Evolutionary conservation across 2,329 filamentous ascomycete genomes (phyloP).

Genomic region (Phialophora macrospora): DNA sequence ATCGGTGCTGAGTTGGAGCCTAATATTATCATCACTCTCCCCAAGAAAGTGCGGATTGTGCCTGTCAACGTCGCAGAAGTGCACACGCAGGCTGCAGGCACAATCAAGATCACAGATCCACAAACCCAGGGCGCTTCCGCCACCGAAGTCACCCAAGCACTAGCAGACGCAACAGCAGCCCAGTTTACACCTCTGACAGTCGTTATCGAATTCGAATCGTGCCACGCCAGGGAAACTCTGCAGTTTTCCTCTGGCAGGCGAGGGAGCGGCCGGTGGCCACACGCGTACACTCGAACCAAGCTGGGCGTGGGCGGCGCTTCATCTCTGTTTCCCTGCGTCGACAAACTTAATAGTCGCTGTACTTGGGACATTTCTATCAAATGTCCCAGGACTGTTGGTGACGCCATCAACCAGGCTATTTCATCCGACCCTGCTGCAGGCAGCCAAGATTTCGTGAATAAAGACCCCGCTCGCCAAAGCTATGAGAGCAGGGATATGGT

Average conservation of each 20-base stretch:
- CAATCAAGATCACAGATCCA: conserved; percentile 48
- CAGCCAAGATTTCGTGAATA: conserved; percentile 15
- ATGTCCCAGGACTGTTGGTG: conserved; percentile 82
- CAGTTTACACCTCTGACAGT: conserved; percentile 66
- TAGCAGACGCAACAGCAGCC: conserved; percentile 48
- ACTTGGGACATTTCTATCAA: conserved; percentile 89
- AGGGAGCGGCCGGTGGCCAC: conserved; percentile 81
- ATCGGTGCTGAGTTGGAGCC: conserved; percentile 58
- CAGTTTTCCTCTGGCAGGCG: conserved; percentile 88
- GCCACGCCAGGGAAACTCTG: conserved; percentile 79
- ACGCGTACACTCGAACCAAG: conserved; percentile 86
- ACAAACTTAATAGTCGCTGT: conserved; percentile 79
- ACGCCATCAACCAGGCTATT: conserved; percentile 57
- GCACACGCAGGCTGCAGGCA: conserved; percentile 58
- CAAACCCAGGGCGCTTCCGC: conserved; percentile 41
- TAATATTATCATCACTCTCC: conserved; percentile 64
- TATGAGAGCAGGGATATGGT: conserved; percentile 67
- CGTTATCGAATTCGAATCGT: conserved; percentile 76
- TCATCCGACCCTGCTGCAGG: conserved; percentile 22
- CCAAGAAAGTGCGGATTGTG: conserved; percentile 48
- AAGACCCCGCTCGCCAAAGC: conserved; percentile 27
- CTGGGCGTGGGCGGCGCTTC: conserved; percentile 77
- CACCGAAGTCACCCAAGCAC: conserved; percentile 45
- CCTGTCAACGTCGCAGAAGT: conserved; percentile 66
- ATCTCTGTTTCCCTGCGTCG: conserved; percentile 90